Percentiles rank a stretch among this genome's conserved stretches.
phyloP scores from a whole-genome alignment of 176 grass and related monocot species.

The Zoysia japonica region DNA sequence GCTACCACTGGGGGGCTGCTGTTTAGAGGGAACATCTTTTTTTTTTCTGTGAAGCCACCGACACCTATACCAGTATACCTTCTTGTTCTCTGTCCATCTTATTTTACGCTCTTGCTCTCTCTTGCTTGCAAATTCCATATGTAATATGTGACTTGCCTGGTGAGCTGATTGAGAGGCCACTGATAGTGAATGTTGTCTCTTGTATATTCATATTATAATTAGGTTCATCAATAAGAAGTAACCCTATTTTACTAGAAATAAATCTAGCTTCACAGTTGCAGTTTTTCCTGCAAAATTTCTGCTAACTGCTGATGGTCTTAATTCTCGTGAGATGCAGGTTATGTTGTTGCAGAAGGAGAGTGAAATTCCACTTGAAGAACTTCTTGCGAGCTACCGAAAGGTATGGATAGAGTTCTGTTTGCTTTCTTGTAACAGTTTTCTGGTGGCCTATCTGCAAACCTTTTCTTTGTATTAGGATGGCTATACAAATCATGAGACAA shows the following conservation, averaged over 20 bases:
- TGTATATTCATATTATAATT: background rate
- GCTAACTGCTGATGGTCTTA: constrained; percentile 31
- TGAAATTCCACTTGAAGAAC: constrained; percentile 85
- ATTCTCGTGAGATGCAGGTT: constrained; percentile 57
- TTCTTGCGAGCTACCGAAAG: constrained; percentile 88
- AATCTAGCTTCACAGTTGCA: constrained; percentile 15
- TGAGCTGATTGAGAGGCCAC: constrained; percentile 1
- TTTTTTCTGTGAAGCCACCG: background rate
- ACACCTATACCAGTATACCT: background rate
- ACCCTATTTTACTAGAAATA: background rate
- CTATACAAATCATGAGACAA: constrained; percentile 55
- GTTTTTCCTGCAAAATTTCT: background rate
- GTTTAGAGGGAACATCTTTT: background rate
- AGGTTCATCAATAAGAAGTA: constrained; percentile 1
- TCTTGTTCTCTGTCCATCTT: background rate
- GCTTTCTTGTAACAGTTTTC: constrained; percentile 20
- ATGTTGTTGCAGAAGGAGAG: constrained; percentile 92
- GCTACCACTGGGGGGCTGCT: background rate
- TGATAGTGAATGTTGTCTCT: background rate
- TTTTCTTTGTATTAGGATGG: constrained; percentile 77
- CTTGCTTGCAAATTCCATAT: background rate
- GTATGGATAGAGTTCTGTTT: constrained; percentile 47
- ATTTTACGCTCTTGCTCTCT: background rate
- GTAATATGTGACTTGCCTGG: constrained; percentile 2
- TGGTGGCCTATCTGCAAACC: constrained; percentile 30